Percentiles rank a stretch among this genome's conserved stretches.
These are phyloP conservation scores for Mucor mucedo DNA, from an alignment of 371 early-diverging fungal species.

Conservation along the genomic window DNA sequence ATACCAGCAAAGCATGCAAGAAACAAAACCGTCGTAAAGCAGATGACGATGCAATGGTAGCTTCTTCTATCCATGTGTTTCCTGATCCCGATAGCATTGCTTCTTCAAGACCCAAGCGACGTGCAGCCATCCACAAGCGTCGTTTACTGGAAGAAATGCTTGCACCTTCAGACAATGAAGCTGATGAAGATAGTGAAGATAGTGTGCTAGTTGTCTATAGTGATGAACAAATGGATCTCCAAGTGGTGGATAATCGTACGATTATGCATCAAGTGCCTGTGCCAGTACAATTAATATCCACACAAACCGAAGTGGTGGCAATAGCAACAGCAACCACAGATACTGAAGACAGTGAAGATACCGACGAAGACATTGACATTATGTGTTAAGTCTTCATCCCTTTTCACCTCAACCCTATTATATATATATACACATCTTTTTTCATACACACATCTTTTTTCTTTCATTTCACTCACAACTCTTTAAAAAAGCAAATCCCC, in stretches of 20 bases:
- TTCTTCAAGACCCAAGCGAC: constrained; percentile 45
- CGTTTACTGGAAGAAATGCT: constrained; percentile 52
- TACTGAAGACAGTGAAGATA: constrained; percentile 20
- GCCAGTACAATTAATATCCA: constrained; percentile 10
- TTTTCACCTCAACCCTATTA: background rate
- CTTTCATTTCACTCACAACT: background rate
- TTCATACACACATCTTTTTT: constrained; percentile 2
- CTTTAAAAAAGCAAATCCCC: background rate
- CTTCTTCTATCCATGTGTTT: constrained; percentile 24
- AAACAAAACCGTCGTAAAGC: constrained; percentile 20
- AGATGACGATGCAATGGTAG: constrained; percentile 26
- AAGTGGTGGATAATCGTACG: constrained; percentile 46
- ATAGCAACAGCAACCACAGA: constrained; percentile 7
- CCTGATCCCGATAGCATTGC: constrained; percentile 45
- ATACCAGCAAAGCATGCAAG: background rate
- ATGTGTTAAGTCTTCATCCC: constrained; percentile 21
- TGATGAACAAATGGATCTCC: constrained; percentile 51
- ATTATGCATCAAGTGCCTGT: constrained; percentile 38
- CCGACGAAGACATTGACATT: constrained; percentile 40
- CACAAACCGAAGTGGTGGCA: constrained; percentile 10
- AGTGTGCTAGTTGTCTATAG: constrained; percentile 41
- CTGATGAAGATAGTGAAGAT: constrained; percentile 30
- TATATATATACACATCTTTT: constrained; percentile 5
- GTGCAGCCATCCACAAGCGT: constrained; percentile 52
- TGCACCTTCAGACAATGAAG: constrained; percentile 40